phyloP scores from a whole-genome alignment of 257 asterid species.

The Voacanga thouarsii region DNA sequence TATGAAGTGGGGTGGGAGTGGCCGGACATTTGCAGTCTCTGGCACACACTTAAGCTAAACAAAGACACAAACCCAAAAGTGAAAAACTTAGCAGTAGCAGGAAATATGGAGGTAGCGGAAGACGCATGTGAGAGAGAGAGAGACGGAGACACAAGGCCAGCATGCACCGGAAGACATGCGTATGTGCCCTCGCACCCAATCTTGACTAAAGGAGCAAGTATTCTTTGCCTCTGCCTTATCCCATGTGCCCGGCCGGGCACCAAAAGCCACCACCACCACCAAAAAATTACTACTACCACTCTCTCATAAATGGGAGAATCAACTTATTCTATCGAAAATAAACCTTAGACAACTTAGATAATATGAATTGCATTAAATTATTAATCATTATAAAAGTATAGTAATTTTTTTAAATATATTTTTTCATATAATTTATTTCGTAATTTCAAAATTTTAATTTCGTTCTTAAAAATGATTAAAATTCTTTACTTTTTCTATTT shows the following conservation, averaged over 20 bases:
- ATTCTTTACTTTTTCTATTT: too few relatives aligned
- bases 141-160: slow-evolving; percentile 27
- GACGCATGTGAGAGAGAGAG: slow-evolving; percentile 48
- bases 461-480: too few relatives aligned
- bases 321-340: background rate
- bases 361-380: too few relatives aligned
- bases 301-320: background rate
- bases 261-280: slow-evolving; percentile 12
- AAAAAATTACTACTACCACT: background rate
- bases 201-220: slow-evolving; percentile 33
- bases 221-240: slow-evolving; percentile 21
- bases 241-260: slow-evolving; percentile 18
- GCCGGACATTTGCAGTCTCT: background rate
- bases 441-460: too few relatives aligned
- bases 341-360: too few relatives aligned
- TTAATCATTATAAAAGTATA: too few relatives aligned
- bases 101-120: slow-evolving; percentile 46
- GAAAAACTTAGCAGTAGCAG: slow-evolving; percentile 32
- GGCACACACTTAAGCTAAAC: background rate
- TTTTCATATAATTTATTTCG: too few relatives aligned
- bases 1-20: slow-evolving; percentile 12
- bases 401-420: too few relatives aligned
- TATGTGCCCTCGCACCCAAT: slow-evolving; percentile 44
- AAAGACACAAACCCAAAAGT: slow-evolving; percentile 11
- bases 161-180: slow-evolving; percentile 57